Conservation (phyloP, 805 yeast species). For the Pichia occidentalis region DNA sequence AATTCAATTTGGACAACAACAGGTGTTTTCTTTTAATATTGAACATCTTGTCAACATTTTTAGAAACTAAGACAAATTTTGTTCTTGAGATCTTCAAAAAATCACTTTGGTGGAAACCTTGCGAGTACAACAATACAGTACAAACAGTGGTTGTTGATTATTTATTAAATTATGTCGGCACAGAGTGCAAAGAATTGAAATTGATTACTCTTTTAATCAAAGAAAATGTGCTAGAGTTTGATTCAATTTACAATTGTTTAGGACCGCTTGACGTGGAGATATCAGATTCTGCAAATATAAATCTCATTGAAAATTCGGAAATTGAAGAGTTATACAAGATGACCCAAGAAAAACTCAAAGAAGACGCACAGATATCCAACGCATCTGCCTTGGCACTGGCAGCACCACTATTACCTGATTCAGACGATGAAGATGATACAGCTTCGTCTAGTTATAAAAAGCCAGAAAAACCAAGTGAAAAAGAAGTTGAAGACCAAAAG, state of each 20-base stretch:
- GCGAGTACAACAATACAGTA: slow-evolving; percentile 15
- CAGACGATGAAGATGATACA: slow-evolving; percentile 38
- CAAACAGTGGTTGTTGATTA: slow-evolving; percentile 21
- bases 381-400: slow-evolving; percentile 84
- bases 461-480: not conserved
- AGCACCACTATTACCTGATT: slow-evolving; percentile 71
- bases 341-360: slow-evolving; percentile 44
- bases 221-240: slow-evolving; percentile 59
- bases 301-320: slow-evolving; percentile 19
- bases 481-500: slow-evolving; percentile 11
- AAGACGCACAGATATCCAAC: slow-evolving; percentile 51
- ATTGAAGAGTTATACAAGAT: slow-evolving; percentile 38
- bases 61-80: slow-evolving; percentile 40
- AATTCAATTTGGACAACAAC: slow-evolving; percentile 66
- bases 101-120: slow-evolving; percentile 56
- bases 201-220: slow-evolving; percentile 53
- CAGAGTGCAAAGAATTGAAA: slow-evolving; percentile 19
- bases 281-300: slow-evolving; percentile 15
- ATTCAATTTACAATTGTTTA: slow-evolving; percentile 50
- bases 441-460: not conserved
- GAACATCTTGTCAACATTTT: slow-evolving; percentile 41
- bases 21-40: slow-evolving; percentile 60
- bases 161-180: slow-evolving; percentile 19
- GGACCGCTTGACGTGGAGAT: slow-evolving; percentile 36
- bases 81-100: slow-evolving; percentile 42